Conservation (phyloP, 1,284 basidiomycete genomes). For the Sanghuangporus sanghuang region DNA sequence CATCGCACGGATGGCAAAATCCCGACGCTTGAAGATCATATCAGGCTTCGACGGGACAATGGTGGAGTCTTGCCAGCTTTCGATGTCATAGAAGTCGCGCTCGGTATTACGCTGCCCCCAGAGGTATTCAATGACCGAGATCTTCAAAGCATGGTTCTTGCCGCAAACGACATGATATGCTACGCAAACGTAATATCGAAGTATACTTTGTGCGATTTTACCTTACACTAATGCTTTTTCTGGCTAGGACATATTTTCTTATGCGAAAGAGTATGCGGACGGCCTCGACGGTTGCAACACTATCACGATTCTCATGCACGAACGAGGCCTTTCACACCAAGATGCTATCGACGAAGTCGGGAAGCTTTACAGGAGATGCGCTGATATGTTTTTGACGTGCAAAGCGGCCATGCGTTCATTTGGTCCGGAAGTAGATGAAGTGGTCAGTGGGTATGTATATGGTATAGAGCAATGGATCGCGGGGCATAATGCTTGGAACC, state of each 20-base stretch:
- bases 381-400: constrained; percentile 45
- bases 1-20: constrained; percentile 30
- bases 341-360: constrained; percentile 52
- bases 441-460: constrained; percentile 44
- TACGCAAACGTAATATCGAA: constrained; percentile 35
- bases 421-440: constrained; percentile 17
- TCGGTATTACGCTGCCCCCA: constrained; percentile 38
- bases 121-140: constrained; percentile 30
- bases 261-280: constrained; percentile 52
- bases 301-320: constrained; percentile 59
- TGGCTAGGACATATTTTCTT: constrained; percentile 39
- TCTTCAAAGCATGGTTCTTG: constrained; percentile 32
- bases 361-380: constrained; percentile 36
- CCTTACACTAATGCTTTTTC: not conserved
- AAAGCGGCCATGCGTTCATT: constrained; percentile 28
- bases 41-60: constrained; percentile 34
- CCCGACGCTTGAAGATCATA: constrained; percentile 28
- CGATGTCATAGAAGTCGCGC: constrained; percentile 33
- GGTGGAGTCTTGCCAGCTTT: constrained; percentile 36
- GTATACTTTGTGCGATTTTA: not conserved
- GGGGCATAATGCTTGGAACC: constrained; percentile 51
- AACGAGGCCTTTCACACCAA: constrained; percentile 46
- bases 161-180: constrained; percentile 37
- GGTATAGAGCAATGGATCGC: constrained; percentile 46
- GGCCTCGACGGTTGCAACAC: constrained; percentile 59